Evolutionary conservation across 129 eudicot genomes (phyloP).

Genomic region (Tanacetum coccineum): DNA sequence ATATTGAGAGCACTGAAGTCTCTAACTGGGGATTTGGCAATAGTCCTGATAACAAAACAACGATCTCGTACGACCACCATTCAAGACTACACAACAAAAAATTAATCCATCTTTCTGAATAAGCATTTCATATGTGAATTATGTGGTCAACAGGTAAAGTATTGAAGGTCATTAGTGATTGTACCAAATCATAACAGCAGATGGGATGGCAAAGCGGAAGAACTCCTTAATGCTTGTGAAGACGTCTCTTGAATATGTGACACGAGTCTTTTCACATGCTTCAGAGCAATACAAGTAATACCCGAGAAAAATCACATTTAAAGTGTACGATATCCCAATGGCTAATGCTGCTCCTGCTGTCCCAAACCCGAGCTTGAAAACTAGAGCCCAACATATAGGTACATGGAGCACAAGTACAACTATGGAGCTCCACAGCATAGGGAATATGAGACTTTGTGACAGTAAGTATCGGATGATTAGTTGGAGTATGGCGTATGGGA

Average conservation of each 20-base stretch:
- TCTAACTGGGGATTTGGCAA: constrained; percentile 57
- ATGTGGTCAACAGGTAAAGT: not conserved
- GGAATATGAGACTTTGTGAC: not conserved
- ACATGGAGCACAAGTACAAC: not conserved
- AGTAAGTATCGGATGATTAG: not conserved
- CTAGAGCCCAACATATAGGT: constrained; percentile 11
- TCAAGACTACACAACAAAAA: constrained; percentile 36
- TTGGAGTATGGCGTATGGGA: constrained; percentile 4
- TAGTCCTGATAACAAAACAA: constrained; percentile 44
- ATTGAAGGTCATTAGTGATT: not conserved
- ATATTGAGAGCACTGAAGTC: constrained; percentile 63
- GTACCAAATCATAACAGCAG: constrained; percentile 11
- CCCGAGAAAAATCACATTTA: constrained; percentile 1
- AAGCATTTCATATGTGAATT: not conserved
- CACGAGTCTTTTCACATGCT: constrained; percentile 8
- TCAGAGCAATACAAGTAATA: not conserved
- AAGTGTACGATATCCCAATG: not conserved
- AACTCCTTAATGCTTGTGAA: not conserved
- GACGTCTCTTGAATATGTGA: not conserved
- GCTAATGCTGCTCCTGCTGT: constrained; percentile 4
- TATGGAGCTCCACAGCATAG: constrained; percentile 10
- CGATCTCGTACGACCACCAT: constrained; percentile 59
- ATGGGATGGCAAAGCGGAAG: constrained; percentile 3
- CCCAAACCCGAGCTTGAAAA: not conserved
- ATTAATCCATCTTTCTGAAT: not conserved